These are phyloP conservation scores for Naganishia sp. DNA, from an alignment of 1,284 basidiomycete genomes.

Conservation along the genomic window DNA sequence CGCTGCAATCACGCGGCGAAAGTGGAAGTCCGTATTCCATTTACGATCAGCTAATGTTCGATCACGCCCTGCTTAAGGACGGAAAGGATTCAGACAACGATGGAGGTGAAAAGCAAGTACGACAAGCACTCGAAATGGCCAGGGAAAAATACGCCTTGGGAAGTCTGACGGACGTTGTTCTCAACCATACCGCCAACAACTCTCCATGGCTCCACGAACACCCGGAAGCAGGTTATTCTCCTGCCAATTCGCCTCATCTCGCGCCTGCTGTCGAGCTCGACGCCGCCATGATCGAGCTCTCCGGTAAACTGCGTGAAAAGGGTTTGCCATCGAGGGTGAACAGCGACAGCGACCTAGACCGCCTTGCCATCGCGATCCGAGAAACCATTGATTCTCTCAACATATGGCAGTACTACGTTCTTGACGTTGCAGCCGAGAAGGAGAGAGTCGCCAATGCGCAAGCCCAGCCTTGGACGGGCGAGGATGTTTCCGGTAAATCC, in stretches of 20 bases:
- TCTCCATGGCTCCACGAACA: constrained; percentile 87
- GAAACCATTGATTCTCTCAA: constrained; percentile 65
- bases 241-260: constrained; percentile 83
- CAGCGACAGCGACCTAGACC: constrained; percentile 68
- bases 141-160: constrained; percentile 82
- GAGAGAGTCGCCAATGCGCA: constrained; percentile 61
- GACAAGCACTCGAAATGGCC: constrained; percentile 66
- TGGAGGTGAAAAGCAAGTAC: constrained; percentile 56
- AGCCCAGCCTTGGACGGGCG: constrained; percentile 61
- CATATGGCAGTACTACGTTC: constrained; percentile 89
- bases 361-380: constrained; percentile 66
- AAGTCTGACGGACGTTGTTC: constrained; percentile 86
- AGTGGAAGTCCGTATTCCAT: constrained; percentile 91
- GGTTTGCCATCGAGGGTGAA: constrained; percentile 72
- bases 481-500: constrained; percentile 62
- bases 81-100: constrained; percentile 58
- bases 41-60: constrained; percentile 78
- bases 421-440: constrained; percentile 67
- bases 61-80: constrained; percentile 67
- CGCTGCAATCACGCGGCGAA: constrained; percentile 82
- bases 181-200: constrained; percentile 93
- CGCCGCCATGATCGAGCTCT: constrained; percentile 77
- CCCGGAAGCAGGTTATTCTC: constrained; percentile 90
- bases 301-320: constrained; percentile 62
- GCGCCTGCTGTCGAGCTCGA: constrained; percentile 85